Evolutionary conservation across 148 eudicot genomes (phyloP), one percentile per base, ranked within the genome.

Genomic region (Nyssa sinensis): DNA sequence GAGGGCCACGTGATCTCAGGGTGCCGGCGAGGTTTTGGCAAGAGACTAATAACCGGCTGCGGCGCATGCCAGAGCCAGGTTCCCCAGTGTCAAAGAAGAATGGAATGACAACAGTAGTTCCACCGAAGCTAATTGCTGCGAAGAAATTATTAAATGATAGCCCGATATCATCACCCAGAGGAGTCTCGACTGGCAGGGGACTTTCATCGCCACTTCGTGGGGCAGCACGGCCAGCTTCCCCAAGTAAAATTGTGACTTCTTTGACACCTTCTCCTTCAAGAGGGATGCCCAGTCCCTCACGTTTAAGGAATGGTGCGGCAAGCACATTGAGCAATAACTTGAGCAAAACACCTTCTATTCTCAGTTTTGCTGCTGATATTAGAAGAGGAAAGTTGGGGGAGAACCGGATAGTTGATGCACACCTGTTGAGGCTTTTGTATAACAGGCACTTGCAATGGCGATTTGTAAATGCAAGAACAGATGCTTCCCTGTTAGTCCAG

Each of bases 391-490:
- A 86, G 81, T 71, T 88, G 62, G 91, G 93, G 21, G 94, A 87
- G 79, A 91, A 73, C 66, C 78, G 83, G 73, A 74, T 88, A 69
- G 80, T 75, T 69, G 93, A 91, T 84, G 97, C 93, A 11, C 95
- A 91, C 76, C 71, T 72, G 37, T 78, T 90, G 64, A 84, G 91
- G 79, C 65, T 94, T 71, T 41, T 91, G 32, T 75, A 88, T 77
- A 91, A 91, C 71, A 83, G 90, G 64, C 85, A 86, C 16, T 80
- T 94, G 83, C 98, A 94, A 74, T 94, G 95, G 98, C 83, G 95
- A 41, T 88, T 87, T 77, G 84, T 80, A 8, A 94, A 92, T 85
- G 95, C 96, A 2, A 87, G 84, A 83, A 84, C 83, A 6, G 91
- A 87, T 77, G 80, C 84, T 74, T 82, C 90, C 31, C 70, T 85